A percentile compares a stretch with the other conserved stretches of the same genome.
These are phyloP conservation scores for Trapa bicornis DNA, from an alignment of 345 rosid genomes.

Conservation along the genomic window DNA sequence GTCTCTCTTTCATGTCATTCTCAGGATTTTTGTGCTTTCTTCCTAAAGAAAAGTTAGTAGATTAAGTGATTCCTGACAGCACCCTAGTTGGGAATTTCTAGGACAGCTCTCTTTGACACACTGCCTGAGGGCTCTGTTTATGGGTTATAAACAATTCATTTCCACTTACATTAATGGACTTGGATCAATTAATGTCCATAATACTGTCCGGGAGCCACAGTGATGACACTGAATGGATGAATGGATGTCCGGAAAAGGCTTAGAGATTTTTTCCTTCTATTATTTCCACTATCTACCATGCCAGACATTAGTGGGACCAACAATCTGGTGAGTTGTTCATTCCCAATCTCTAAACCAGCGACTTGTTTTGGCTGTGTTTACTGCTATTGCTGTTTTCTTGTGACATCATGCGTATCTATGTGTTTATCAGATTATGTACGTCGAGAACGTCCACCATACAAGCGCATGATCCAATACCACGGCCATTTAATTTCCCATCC, in stretches of 20 bases:
- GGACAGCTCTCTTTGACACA: background rate
- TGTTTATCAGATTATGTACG: background rate
- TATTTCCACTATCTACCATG: background rate
- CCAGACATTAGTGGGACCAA: background rate
- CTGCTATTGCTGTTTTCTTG: background rate
- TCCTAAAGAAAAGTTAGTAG: background rate
- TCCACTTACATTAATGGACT: background rate
- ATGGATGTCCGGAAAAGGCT: background rate
- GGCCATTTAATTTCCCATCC: background rate
- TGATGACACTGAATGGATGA: background rate
- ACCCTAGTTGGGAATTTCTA: slow-evolving; percentile 14
- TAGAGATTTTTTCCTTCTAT: background rate
- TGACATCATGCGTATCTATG: background rate
- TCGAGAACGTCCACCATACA: slow-evolving; percentile 17
- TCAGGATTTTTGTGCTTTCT: background rate
- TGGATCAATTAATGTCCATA: background rate
- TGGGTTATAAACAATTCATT: background rate
- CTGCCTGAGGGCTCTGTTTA: background rate
- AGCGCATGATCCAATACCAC: slow-evolving; percentile 23
- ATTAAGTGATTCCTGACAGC: slow-evolving; percentile 13
- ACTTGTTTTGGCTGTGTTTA: background rate
- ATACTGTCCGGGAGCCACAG: background rate
- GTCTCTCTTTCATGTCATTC: background rate
- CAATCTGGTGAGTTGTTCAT: background rate
- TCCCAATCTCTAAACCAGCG: background rate